phyloP scores from a whole-genome alignment of 768 basidiomycete species.

The Tylopilus vinaceipallidus region DNA sequence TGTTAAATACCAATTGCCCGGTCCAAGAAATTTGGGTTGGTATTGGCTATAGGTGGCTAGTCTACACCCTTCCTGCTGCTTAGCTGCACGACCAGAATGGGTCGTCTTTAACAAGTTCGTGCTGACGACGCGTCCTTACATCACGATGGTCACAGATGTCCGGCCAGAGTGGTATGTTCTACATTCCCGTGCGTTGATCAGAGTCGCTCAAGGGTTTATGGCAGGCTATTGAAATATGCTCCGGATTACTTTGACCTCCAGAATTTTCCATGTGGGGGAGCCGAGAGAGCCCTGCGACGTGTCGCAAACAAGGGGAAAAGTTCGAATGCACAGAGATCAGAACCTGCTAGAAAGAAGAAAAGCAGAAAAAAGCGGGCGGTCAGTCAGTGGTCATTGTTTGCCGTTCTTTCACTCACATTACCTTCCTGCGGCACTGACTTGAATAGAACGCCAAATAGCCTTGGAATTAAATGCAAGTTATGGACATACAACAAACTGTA shows the following conservation, averaged over 20 bases:
- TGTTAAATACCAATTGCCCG: not conserved
- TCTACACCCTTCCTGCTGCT: constrained; percentile 79
- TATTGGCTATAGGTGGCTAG: constrained; percentile 22
- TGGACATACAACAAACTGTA: no score
- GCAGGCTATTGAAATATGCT: constrained; percentile 64
- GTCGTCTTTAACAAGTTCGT: constrained; percentile 95
- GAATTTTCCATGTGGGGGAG: constrained; percentile 66
- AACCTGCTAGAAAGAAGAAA: no score
- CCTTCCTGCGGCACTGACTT: no score
- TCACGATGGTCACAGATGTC: constrained; percentile 91
- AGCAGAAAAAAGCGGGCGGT: no score
- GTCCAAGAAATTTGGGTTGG: not conserved
- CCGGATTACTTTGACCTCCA: constrained; percentile 66
- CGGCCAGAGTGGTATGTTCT: constrained; percentile 75
- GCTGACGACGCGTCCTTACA: constrained; percentile 82
- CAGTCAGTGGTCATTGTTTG: no score
- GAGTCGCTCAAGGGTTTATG: not conserved
- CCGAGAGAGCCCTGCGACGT: constrained; percentile 61
- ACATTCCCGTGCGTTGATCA: not conserved
- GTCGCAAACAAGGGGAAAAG: constrained; percentile 53
- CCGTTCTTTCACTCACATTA: no score
- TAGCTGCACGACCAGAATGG: constrained; percentile 89
- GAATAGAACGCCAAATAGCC: no score
- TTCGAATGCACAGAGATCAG: no score
- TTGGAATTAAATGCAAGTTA: no score